These are phyloP conservation scores for Amanita subjunquillea DNA, from an alignment of 768 basidiomycete species.

Conservation along the genomic window DNA sequence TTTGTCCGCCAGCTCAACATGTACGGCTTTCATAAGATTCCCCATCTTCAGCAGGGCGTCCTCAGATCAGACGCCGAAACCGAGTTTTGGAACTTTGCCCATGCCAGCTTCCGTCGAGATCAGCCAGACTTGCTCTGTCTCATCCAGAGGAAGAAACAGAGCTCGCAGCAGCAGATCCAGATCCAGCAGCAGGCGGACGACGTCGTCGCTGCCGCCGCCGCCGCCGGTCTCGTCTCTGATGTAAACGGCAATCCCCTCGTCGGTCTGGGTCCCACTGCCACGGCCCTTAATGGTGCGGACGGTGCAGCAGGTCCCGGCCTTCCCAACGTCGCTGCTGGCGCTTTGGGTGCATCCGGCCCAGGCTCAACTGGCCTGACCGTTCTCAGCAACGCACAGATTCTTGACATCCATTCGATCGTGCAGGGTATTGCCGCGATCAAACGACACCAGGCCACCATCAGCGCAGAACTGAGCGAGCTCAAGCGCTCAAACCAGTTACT, in stretches of 20 bases:
- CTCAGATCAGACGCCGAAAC: constrained; percentile 72
- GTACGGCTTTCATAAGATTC: constrained; percentile 94
- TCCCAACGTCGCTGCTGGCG: not conserved
- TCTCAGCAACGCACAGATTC: constrained; percentile 36
- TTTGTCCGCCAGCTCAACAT: constrained; percentile 93
- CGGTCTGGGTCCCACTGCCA: not conserved
- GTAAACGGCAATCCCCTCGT: not conserved
- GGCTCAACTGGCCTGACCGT: constrained; percentile 9
- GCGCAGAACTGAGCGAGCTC: constrained; percentile 78
- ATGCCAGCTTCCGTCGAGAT: constrained; percentile 79
- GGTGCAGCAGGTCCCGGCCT: not conserved
- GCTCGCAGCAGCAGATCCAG: constrained; percentile 18
- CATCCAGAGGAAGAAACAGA: constrained; percentile 81
- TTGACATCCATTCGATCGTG: constrained; percentile 74
- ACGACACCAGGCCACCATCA: constrained; percentile 88
- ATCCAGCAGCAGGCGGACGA: not conserved
- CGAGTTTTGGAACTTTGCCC: constrained; percentile 88
- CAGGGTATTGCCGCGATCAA: constrained; percentile 81
- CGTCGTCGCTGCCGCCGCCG: not conserved
- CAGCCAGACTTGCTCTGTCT: constrained; percentile 82
- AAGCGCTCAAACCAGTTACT: constrained; percentile 80
- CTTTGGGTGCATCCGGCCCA: not conserved
- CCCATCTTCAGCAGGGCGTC: constrained; percentile 91
- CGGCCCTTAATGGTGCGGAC: not conserved
- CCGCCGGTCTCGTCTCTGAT: not conserved